These are phyloP conservation scores for Boletus sp. DNA, from an alignment of 1,284 basidiomycete genomes.

Conservation along the genomic window DNA sequence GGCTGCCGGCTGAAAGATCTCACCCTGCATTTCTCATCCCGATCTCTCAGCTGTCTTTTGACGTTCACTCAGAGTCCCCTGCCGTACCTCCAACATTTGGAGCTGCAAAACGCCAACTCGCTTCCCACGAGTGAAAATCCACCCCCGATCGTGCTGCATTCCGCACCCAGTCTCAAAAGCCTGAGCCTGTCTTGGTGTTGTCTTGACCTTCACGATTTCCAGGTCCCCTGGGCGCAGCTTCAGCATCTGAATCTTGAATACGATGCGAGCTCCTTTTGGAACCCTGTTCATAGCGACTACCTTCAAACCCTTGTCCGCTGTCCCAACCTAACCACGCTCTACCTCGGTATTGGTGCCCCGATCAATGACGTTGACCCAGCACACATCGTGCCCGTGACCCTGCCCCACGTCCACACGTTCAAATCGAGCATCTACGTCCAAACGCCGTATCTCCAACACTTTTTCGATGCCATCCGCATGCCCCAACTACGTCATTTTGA, in stretches of 20 bases:
- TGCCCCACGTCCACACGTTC: slow-evolving; percentile 29
- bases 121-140: slow-evolving; percentile 29
- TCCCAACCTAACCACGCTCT: slow-evolving; percentile 29
- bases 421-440: slow-evolving; percentile 27
- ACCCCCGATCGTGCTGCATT: slow-evolving; percentile 25
- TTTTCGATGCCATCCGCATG: slow-evolving; percentile 29
- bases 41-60: slow-evolving; percentile 27
- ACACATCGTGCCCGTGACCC: slow-evolving; percentile 23
- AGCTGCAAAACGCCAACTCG: slow-evolving; percentile 28
- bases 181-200: slow-evolving; percentile 30
- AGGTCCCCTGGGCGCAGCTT: slow-evolving; percentile 32
- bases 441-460: slow-evolving; percentile 23
- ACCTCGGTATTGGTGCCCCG: slow-evolving; percentile 25
- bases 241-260: slow-evolving; percentile 30
- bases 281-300: slow-evolving; percentile 31
- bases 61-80: slow-evolving; percentile 31
- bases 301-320: slow-evolving; percentile 25
- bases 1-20: slow-evolving; percentile 22
- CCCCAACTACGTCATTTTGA: slow-evolving; percentile 28
- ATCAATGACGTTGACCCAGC: slow-evolving; percentile 17
- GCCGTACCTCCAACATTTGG: slow-evolving; percentile 26
- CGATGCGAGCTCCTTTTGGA: slow-evolving; percentile 32
- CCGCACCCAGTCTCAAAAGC: slow-evolving; percentile 29
- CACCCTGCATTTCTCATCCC: slow-evolving; percentile 24
- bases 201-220: slow-evolving; percentile 30